These are phyloP conservation scores for Hamamelis virginiana DNA, from an alignment of 164 flowering plant genomes.

Conservation along the genomic window DNA sequence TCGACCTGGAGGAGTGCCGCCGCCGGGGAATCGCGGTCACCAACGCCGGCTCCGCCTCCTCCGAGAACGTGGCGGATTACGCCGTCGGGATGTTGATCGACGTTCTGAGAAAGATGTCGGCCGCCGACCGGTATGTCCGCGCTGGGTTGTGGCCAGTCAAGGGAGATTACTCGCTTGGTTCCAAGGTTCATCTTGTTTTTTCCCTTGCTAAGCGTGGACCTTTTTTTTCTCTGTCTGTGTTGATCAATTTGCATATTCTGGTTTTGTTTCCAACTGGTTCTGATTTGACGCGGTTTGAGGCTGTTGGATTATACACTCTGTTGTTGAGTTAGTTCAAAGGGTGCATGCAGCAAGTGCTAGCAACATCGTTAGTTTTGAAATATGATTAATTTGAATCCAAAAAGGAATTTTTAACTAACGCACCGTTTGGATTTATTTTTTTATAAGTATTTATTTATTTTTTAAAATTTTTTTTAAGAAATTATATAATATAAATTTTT, in stretches of 20 bases:
- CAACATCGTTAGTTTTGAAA: too few species aligned
- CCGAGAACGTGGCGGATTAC: constrained; percentile 45
- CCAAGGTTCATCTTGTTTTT: constrained; percentile 21
- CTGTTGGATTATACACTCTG: neutral
- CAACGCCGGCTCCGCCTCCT: constrained; percentile 30
- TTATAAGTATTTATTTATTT: too few species aligned
- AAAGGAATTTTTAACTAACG: too few species aligned
- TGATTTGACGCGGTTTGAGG: neutral
- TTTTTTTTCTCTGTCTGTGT: too few species aligned
- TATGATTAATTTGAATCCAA: too few species aligned
- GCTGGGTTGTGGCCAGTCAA: constrained; percentile 31
- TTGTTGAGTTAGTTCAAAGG: too few species aligned
- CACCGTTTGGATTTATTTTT: too few species aligned
- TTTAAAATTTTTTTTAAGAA: too few species aligned
- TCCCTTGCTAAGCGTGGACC: neutral
- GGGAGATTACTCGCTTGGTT: constrained; percentile 36
- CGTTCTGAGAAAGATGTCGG: constrained; percentile 36
- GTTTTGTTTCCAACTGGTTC: neutral
- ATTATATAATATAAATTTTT: too few species aligned
- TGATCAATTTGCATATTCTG: neutral
- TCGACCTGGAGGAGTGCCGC: constrained; percentile 43
- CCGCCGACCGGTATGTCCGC: too few species aligned
- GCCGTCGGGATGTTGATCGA: constrained; percentile 49
- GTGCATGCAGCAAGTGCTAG: too few species aligned
- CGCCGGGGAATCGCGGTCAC: constrained; percentile 39